phyloP scores from a whole-genome alignment of 2,329 filamentous ascomycete species.

The Thielaviopsis punctulata region DNA sequence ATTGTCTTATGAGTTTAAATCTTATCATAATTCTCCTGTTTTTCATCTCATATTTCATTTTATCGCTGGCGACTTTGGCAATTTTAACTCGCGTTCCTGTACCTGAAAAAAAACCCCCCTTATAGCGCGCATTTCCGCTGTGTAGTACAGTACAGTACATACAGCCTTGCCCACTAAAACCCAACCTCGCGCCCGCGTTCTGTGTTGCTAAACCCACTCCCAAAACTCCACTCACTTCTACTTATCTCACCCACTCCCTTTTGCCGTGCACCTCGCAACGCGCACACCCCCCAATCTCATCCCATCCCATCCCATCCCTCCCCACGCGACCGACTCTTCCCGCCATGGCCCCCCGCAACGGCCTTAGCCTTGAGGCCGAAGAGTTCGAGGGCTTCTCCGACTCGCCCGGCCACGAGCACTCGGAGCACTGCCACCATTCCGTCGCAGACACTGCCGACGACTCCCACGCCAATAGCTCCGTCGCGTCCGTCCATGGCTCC shows the following conservation, averaged over 20 bases:
- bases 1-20: too few relatives aligned
- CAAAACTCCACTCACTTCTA: too few relatives aligned
- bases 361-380: not conserved
- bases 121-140: not conserved
- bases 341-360: not conserved
- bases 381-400: conserved; percentile 8
- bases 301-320: too few relatives aligned
- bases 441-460: not conserved
- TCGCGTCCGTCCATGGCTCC: not conserved
- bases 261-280: too few relatives aligned
- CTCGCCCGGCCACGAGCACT: not conserved
- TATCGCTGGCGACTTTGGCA: not conserved
- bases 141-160: too few relatives aligned
- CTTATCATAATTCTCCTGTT: too few relatives aligned
- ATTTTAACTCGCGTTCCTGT: not conserved
- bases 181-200: not conserved
- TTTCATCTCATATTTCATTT: not conserved
- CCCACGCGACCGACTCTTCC: not conserved
- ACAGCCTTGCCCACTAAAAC: not conserved
- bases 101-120: not conserved
- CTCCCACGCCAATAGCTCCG: conserved; percentile 1
- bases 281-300: too few relatives aligned
- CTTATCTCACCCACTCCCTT: too few relatives aligned
- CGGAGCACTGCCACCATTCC: not conserved
- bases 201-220: too few relatives aligned